Conservation (phyloP, 1,284 basidiomycete species). For the Ganoderma sinense region DNA sequence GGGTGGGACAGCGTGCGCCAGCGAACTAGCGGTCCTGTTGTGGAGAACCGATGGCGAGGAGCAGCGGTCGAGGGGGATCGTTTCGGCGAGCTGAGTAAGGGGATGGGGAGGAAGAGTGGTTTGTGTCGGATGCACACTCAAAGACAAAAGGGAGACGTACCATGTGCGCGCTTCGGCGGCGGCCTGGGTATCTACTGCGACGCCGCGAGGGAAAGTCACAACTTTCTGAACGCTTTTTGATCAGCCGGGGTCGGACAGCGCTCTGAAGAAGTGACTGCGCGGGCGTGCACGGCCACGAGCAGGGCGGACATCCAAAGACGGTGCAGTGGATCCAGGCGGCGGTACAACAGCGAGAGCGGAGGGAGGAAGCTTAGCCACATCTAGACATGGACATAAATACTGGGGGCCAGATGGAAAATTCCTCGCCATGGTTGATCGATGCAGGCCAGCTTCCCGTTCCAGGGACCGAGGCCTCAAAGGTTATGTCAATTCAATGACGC, state of each 20-base stretch:
- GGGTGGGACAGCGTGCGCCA: conserved; percentile 18
- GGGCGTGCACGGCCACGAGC: conserved; percentile 17
- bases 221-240: conserved; percentile 13
- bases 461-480: conserved; percentile 28
- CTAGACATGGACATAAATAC: conserved; percentile 29
- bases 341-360: conserved; percentile 29
- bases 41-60: conserved; percentile 13
- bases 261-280: conserved; percentile 12
- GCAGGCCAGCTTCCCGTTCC: conserved; percentile 28
- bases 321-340: conserved; percentile 12
- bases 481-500: conserved; percentile 29
- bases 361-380: conserved; percentile 28
- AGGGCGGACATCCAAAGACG: conserved; percentile 18
- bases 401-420: conserved; percentile 15
- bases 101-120: neutral
- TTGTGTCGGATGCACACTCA: neutral
- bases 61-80: conserved; percentile 14
- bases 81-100: conserved; percentile 15
- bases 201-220: neutral
- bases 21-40: conserved; percentile 2
- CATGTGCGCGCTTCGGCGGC: conserved; percentile 9
- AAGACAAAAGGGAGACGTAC: conserved; percentile 9
- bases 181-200: neutral
- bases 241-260: conserved; percentile 7
- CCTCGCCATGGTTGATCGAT: conserved; percentile 26